Evolutionary conservation across 306 rosid species (phyloP), one percentile per base, ranked within the genome.

Genomic region (Potentilla sterilis): DNA sequence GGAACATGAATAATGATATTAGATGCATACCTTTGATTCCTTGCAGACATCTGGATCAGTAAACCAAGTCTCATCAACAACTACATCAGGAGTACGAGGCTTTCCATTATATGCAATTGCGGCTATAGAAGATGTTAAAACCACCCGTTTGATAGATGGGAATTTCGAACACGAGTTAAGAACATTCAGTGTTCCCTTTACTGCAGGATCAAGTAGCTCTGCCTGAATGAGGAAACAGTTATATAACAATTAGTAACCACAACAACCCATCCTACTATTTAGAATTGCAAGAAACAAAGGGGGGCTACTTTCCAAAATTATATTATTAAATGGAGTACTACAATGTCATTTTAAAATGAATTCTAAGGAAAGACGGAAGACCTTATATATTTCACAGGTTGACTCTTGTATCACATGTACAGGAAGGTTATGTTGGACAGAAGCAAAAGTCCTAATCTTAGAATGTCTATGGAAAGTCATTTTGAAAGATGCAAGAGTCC

Each of bases 141-240:
- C 83, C 52, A 87, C 85, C 72, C 88, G 84, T 58, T 75, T 87
- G 44, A 87, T 69, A 63, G 90, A 82, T 28, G 79, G 63, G 9
- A 63, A 72, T 74, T 84, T 87, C 0, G 78, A 79, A 80, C 80
- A 76, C 1, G 86, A 73, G 9, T 75, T 82, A 19, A 87, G 86
- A 64, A 87, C 90, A 64, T 87, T 87, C 42, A 84, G 90, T 62
- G 90, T 87, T 64, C 88, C 90, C 82, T 87, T 87, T 72, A 87
- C 48, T 34, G 90, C 90, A 77, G 90, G 90, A 22, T 84, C 86
- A 80, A 87, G 65, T 24, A 87, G 78, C 49, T 87, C 88, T 3
- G 80, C 88, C 90, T 87, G 86, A 74, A 59, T 69, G 16, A 47
- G 51, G 34, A 44, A 74, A 52, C 54, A 66, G 7, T 24, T 46